Evolutionary conservation across 208 protist species (phyloP), one percentile per base, ranked within the genome.

Genomic region (Leishmania major): DNA sequence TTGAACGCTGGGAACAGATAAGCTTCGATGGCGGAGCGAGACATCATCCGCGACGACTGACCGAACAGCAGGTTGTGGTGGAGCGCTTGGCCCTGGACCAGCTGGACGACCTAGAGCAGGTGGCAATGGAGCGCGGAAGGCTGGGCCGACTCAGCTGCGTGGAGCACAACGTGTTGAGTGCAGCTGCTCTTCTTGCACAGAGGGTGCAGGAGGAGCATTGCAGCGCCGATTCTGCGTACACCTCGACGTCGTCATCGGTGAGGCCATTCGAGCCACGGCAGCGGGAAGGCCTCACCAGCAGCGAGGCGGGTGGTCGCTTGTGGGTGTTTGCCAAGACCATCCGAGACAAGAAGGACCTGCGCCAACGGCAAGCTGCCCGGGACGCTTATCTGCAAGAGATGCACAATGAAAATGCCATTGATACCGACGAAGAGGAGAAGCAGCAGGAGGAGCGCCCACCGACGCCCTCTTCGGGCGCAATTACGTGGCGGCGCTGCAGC

Each of bases 231-330:
- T 11, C 28, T 3, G 72, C 10, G n/a, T 25, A 11, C 25, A 60
- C 72, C 11, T 45, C 19, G n/a, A 15, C 72, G 72, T 45, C n/a
- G 0, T 59, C 51, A 7, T 35, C 71, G 45, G 31, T 66, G 4
- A 28, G 22, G 1, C 8, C 60, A 47, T 22, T 59, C 2, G 40
- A 2, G 1, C 49, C 31, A 17, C 71, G n/a, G n/a, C 67, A 81
- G 53, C 51, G 25, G 37, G 62, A 49, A 28, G 71, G 47, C 35
- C 71, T 57, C 0, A 78, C 70, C 6, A 57, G 71, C n/a, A 72
- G 76, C 6, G 82, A 85, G 59, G 82, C 77, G 19, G 49, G 77
- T 31, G 77, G 25, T 10, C 78, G 81, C 17, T 17, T 80, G 47
- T 72, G 60, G 31, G 76, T 60, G 31, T 85, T 85, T 69, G 67